These are phyloP conservation scores for Ustilago crameri DNA, from an alignment of 1,284 basidiomycete species.

Conservation along the genomic window DNA sequence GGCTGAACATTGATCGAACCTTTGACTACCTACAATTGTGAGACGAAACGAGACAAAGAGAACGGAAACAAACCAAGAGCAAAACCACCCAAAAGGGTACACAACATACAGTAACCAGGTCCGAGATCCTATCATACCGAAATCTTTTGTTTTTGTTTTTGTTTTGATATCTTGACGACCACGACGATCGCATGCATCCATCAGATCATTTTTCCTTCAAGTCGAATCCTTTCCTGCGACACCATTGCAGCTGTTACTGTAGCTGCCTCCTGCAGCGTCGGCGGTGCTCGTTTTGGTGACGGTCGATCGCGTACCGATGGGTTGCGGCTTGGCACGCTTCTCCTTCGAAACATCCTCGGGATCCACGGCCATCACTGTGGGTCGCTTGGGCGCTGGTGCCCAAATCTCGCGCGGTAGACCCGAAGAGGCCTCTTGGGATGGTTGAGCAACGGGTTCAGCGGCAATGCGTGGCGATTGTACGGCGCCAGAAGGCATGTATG, in stretches of 20 bases:
- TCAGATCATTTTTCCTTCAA: slow-evolving; percentile 16
- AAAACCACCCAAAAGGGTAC: no score
- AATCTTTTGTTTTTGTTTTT: not conserved
- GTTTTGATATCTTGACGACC: no score
- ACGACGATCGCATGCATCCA: not conserved
- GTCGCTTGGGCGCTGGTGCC: slow-evolving; percentile 38
- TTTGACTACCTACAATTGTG: no score
- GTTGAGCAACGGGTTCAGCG: not conserved
- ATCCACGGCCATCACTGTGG: slow-evolving; percentile 23
- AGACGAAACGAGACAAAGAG: no score
- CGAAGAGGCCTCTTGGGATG: not conserved
- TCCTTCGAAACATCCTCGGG: slow-evolving; percentile 33
- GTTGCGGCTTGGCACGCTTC: slow-evolving; percentile 32
- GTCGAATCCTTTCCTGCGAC: slow-evolving; percentile 15
- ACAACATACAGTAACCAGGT: no score
- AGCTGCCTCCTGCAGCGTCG: not conserved
- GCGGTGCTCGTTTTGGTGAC: not conserved
- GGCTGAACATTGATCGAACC: no score
- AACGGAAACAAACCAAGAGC: no score
- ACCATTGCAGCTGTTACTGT: not conserved
- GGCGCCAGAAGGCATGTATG: not conserved
- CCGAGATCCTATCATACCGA: not conserved
- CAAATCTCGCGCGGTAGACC: slow-evolving; percentile 31
- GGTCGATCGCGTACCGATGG: slow-evolving; percentile 35
- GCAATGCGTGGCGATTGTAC: slow-evolving; percentile 4